These are phyloP conservation scores for Gigaspora rosea DNA, from an alignment of 192 early-diverging fungal genomes.

Conservation along the genomic window DNA sequence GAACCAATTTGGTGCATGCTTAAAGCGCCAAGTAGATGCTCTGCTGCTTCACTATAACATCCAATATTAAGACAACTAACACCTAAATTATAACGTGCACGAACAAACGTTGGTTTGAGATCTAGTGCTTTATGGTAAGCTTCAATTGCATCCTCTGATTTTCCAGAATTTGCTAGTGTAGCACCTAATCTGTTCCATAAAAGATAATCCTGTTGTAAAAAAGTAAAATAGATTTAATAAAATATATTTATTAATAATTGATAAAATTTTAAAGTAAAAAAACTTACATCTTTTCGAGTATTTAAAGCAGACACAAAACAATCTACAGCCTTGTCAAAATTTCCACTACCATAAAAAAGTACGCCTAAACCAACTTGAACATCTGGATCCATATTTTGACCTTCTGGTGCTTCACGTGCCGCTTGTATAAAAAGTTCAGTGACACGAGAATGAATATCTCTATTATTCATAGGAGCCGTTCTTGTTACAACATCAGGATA, in stretches of 20 bases:
- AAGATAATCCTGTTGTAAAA: slow-evolving; percentile 72
- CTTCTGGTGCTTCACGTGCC: slow-evolving; percentile 61
- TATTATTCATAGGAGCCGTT: slow-evolving; percentile 12
- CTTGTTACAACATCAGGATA: slow-evolving; percentile 66
- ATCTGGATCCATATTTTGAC: slow-evolving; percentile 76
- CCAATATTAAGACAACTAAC: slow-evolving; percentile 94
- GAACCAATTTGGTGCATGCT: slow-evolving; percentile 67
- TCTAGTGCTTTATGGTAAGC: slow-evolving; percentile 94
- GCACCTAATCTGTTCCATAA: slow-evolving; percentile 98
- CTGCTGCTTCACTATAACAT: slow-evolving; percentile 88
- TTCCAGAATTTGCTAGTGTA: slow-evolving; percentile 86
- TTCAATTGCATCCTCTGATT: slow-evolving; percentile 80
- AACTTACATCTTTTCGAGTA: slow-evolving; percentile 50
- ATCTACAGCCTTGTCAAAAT: slow-evolving; percentile 96
- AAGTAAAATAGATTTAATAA: neutral
- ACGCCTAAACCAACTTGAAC: slow-evolving; percentile 96
- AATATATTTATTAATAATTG: neutral
- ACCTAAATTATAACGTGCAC: slow-evolving; percentile 97
- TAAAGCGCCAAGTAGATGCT: slow-evolving; percentile 88
- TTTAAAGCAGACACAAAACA: slow-evolving; percentile 93
- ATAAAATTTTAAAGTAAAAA: neutral
- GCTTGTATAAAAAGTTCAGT: slow-evolving; percentile 81
- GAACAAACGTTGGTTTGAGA: slow-evolving; percentile 91
- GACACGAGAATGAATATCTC: slow-evolving; percentile 62
- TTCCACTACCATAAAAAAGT: slow-evolving; percentile 87